Percentiles rank a stretch among this genome's conserved stretches.
phyloP scores from a whole-genome alignment of 1,139 yeast species.

The Ogataea hybrid region DNA sequence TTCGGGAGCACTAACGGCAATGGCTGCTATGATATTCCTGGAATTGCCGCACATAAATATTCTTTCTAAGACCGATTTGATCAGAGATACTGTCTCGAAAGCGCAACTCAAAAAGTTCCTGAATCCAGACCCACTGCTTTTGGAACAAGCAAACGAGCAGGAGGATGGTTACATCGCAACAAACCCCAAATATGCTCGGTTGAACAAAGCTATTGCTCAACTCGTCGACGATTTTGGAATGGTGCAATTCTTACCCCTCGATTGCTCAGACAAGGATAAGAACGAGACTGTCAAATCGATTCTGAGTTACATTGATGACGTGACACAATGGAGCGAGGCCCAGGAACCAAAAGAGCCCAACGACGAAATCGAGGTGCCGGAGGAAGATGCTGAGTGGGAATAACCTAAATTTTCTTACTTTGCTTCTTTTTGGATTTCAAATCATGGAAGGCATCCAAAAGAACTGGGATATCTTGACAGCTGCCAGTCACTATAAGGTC shows the following conservation, averaged over 20 bases:
- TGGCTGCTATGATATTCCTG: constrained; percentile 95
- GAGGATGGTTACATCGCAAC: constrained; percentile 32
- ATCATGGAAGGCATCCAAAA: constrained; percentile 25
- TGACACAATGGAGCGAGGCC: constrained; percentile 95
- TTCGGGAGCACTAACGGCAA: constrained; percentile 93
- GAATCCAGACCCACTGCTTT: constrained; percentile 84
- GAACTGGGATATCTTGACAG: constrained; percentile 48
- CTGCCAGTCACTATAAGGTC: constrained; percentile 59
- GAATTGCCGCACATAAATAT: constrained; percentile 95
- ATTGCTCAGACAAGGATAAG: constrained; percentile 63
- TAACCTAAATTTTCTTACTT: constrained; percentile 3
- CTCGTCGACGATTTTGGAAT: constrained; percentile 96
- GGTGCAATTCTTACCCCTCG: constrained; percentile 94
- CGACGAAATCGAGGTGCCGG: constrained; percentile 61
- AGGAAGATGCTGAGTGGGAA: constrained; percentile 33
- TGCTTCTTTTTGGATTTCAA: constrained; percentile 13
- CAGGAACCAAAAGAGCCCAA: constrained; percentile 97
- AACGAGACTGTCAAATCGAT: constrained; percentile 77
- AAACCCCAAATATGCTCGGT: constrained; percentile 73
- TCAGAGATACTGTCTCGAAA: constrained; percentile 70
- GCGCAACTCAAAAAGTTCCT: constrained; percentile 79
- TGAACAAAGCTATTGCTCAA: constrained; percentile 82
- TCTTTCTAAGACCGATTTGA: constrained; percentile 79
- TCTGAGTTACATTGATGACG: constrained; percentile 89
- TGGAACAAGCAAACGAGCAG: constrained; percentile 41